Percentiles rank a stretch among this genome's conserved stretches.
Conservation (phyloP, 768 basidiomycete species). For the Amanita brunnescens region DNA sequence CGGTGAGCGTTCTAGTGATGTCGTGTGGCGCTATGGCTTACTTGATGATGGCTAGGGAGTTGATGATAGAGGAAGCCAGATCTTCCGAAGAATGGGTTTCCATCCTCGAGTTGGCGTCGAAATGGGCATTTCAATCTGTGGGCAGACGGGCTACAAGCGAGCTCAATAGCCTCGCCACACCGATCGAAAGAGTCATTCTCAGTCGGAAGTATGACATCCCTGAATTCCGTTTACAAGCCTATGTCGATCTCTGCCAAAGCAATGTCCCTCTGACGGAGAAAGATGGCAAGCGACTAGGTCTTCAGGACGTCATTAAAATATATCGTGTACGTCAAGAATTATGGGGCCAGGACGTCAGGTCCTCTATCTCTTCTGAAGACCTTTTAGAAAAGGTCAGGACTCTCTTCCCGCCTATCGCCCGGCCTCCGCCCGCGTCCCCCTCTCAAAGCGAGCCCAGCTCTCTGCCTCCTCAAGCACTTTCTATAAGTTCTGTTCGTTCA, state of each 20-base stretch:
- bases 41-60: neutral
- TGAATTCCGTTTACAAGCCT: neutral
- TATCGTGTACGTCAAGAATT: slow-evolving; percentile 6
- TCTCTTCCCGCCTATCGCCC: neutral
- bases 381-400: neutral
- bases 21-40: neutral
- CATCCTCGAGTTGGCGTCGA: neutral
- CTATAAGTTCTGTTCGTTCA: neutral
- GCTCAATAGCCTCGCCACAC: neutral
- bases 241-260: slow-evolving; percentile 3
- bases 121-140: slow-evolving; percentile 6
- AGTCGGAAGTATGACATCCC: neutral
- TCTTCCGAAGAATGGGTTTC: slow-evolving; percentile 4
- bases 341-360: neutral
- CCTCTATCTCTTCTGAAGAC: neutral
- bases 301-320: slow-evolving; percentile 4
- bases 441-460: neutral
- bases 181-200: slow-evolving; percentile 4
- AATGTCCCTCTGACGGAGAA: neutral
- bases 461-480: neutral
- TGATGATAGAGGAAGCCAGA: neutral
- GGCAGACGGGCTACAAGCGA: neutral
- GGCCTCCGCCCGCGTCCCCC: neutral
- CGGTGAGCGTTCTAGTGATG: neutral
- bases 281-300: slow-evolving; percentile 1